Conservation (phyloP, 768 basidiomycete species). For the Suillus americanus region DNA sequence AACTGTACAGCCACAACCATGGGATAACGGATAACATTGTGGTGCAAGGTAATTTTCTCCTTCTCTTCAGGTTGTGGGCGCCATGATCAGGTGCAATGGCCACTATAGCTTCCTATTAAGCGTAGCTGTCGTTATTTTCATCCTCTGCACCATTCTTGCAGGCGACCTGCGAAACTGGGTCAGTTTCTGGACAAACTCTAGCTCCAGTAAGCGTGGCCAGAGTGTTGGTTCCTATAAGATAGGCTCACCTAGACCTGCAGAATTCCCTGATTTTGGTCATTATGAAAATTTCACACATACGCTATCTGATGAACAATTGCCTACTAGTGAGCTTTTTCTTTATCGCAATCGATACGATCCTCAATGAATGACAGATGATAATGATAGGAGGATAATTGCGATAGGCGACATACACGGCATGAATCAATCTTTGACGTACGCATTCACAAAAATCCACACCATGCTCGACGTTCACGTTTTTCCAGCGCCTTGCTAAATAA, state of each 20-base stretch:
- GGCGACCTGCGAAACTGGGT: constrained; percentile 4
- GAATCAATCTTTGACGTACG: constrained; percentile 65
- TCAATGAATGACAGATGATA: constrained; percentile 40
- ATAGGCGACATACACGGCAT: constrained; percentile 92
- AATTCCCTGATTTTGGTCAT: constrained; percentile 55
- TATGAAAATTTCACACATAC: constrained; percentile 41
- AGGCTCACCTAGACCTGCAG: constrained; percentile 24
- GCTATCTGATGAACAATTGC: constrained; percentile 50
- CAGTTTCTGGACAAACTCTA: constrained; percentile 16
- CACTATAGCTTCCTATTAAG: constrained; percentile 24
- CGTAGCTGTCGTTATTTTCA: constrained; percentile 38
- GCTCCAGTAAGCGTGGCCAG: constrained; percentile 4
- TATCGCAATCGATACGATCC: not conserved
- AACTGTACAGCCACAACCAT: too few relatives aligned
- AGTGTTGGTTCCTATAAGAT: not conserved
- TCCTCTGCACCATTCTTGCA: constrained; percentile 39
- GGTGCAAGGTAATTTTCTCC: not conserved
- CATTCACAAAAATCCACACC: constrained; percentile 5
- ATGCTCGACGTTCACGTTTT: constrained; percentile 9
- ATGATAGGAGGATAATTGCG: constrained; percentile 60
- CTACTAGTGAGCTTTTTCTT: constrained; percentile 41
- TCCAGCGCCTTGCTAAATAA: constrained; percentile 61
- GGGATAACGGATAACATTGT: too few relatives aligned
- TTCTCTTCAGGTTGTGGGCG: not conserved
- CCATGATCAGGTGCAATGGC: not conserved